These are phyloP conservation scores for Pseudopithomyces chartarum DNA, from an alignment of 2,329 filamentous ascomycete genomes.

Conservation along the genomic window DNA sequence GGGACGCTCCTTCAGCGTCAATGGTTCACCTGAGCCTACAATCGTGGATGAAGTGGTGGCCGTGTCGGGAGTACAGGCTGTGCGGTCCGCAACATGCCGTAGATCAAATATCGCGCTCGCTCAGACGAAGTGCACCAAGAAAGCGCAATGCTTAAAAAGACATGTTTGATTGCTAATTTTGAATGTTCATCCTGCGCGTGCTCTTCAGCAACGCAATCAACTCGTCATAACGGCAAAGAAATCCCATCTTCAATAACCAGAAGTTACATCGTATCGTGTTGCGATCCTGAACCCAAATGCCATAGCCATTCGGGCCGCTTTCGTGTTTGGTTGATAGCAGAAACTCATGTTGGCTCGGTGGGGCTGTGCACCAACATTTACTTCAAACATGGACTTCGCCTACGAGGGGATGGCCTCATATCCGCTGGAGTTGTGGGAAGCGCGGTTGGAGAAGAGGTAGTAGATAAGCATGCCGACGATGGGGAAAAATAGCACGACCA, in stretches of 20 bases:
- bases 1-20: too few relatives aligned
- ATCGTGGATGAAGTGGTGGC: too few relatives aligned
- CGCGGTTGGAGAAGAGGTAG: conserved; percentile 67
- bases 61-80: too few relatives aligned
- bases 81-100: too few relatives aligned
- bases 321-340: not conserved
- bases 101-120: too few relatives aligned
- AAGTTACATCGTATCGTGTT: not conserved
- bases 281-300: not conserved
- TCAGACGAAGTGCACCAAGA: not conserved
- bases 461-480: conserved; percentile 66
- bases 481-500: conserved; percentile 69
- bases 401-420: conserved; percentile 57
- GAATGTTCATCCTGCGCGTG: not conserved
- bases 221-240: not conserved
- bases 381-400: not conserved
- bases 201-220: not conserved
- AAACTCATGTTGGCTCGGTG: not conserved
- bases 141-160: not conserved
- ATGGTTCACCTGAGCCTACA: too few relatives aligned
- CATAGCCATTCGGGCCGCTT: not conserved
- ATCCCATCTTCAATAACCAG: not conserved
- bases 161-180: not conserved
- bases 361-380: not conserved
- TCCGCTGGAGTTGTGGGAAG: conserved; percentile 58